Evolutionary conservation across 2,329 filamentous ascomycete genomes (phyloP).

Genomic region (Xylaria sp.): DNA sequence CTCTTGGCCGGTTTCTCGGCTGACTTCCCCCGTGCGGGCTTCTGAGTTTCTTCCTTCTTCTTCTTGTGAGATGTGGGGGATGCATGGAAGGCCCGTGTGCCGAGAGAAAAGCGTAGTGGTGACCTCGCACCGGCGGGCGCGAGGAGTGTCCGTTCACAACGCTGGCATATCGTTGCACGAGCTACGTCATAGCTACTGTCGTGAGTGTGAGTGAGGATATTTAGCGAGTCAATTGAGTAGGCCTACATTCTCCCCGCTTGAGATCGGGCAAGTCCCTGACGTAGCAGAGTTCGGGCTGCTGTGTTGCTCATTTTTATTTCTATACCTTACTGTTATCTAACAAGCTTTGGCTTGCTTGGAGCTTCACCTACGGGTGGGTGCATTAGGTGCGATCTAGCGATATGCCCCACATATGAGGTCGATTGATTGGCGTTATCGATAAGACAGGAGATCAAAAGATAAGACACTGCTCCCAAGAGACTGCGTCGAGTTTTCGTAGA

Average conservation of each 20-base stretch:
- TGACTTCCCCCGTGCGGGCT: conserved; percentile 10
- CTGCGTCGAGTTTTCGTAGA: too few relatives aligned
- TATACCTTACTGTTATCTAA: background rate
- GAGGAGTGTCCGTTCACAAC: background rate
- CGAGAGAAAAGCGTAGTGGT: background rate
- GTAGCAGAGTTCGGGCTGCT: conserved; percentile 38
- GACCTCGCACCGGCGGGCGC: background rate
- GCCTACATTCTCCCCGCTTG: conserved; percentile 37
- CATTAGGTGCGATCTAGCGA: background rate
- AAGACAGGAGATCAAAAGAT: background rate
- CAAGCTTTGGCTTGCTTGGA: conserved; percentile 3
- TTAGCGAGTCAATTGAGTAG: conserved; percentile 36
- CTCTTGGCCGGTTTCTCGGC: conserved; percentile 7
- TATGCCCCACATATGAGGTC: background rate
- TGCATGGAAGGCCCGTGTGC: conserved; percentile 26
- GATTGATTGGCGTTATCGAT: background rate
- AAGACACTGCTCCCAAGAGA: background rate
- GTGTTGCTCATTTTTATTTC: conserved; percentile 38
- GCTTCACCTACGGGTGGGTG: background rate
- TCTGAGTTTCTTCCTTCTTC: conserved; percentile 27
- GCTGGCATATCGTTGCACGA: conserved; percentile 28
- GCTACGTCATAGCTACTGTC: conserved; percentile 34
- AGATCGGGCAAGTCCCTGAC: conserved; percentile 33
- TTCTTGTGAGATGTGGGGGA: conserved; percentile 25
- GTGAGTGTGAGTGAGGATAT: conserved; percentile 13